phyloP scores from a whole-genome alignment of 495 filamentous ascomycete species.

The Geopyxis carbonaria region DNA sequence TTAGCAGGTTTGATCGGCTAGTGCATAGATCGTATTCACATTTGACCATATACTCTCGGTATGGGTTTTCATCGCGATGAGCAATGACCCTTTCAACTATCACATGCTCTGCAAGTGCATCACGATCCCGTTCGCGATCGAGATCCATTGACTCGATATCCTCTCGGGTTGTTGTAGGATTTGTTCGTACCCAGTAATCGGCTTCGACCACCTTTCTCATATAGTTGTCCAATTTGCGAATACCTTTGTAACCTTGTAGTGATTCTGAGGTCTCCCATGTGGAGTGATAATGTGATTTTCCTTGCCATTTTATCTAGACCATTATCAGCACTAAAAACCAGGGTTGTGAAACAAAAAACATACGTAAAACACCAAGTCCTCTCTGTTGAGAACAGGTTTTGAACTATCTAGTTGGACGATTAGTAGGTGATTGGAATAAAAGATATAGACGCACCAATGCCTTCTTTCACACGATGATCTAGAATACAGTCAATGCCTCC shows the following conservation, averaged over 20 bases:
- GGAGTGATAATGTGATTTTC: conserved; percentile 80
- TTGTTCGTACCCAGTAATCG: conserved; percentile 18
- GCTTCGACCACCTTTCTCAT: conserved; percentile 61
- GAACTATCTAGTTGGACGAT: conserved; percentile 29
- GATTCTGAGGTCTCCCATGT: conserved; percentile 74
- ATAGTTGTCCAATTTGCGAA: conserved; percentile 84
- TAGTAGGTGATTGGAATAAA: conserved; percentile 1
- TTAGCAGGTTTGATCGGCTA: conserved; percentile 16
- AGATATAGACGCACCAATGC: conserved; percentile 31
- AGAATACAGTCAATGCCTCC: conserved; percentile 80
- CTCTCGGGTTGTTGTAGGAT: conserved; percentile 33
- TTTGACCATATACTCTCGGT: conserved; percentile 71
- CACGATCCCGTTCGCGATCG: conserved; percentile 68
- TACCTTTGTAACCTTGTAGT: conserved; percentile 52
- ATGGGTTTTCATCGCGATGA: conserved; percentile 54
- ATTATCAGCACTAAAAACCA: conserved; percentile 6
- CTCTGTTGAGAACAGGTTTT: conserved; percentile 40
- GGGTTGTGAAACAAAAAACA: conserved; percentile 9
- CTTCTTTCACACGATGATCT: conserved; percentile 64
- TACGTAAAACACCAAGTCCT: conserved; percentile 76
- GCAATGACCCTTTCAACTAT: conserved; percentile 86
- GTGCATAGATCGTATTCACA: conserved; percentile 36
- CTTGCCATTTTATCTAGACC: conserved; percentile 80
- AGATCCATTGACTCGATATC: conserved; percentile 82
- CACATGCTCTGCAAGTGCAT: conserved; percentile 69